Evolutionary conservation across 164 flowering plant genomes (phyloP).

Genomic region (Magnolia sinica): DNA sequence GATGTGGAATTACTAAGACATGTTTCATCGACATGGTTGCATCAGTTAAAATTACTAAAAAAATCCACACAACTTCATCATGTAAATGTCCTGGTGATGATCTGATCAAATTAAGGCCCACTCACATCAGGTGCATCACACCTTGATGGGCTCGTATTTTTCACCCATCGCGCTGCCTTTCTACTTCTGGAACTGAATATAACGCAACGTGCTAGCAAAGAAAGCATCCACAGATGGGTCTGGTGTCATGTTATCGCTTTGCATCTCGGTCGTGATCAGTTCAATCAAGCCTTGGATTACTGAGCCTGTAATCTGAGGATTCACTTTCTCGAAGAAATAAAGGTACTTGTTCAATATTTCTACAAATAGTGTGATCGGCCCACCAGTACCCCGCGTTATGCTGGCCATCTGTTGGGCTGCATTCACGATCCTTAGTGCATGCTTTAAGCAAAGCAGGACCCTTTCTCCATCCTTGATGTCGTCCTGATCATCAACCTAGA

Average conservation of each 20-base stretch:
- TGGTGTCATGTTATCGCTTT: constrained; percentile 52
- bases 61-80: background rate
- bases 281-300: constrained; percentile 75
- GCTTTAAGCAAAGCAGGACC: constrained; percentile 92
- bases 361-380: constrained; percentile 78
- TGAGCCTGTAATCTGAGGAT: constrained; percentile 69
- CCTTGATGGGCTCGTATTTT: constrained; percentile 70
- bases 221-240: constrained; percentile 79
- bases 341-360: constrained; percentile 97
- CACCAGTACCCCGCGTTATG: constrained; percentile 80
- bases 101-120: background rate
- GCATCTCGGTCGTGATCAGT: constrained; percentile 77
- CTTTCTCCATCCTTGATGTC: constrained; percentile 95
- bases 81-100: background rate
- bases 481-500: constrained; percentile 95
- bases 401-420: constrained; percentile 96
- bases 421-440: constrained; percentile 91
- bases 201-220: constrained; percentile 77
- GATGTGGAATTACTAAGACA: too few relatives aligned
- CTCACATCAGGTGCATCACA: constrained; percentile 23
- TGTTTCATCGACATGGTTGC: too few relatives aligned
- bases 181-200: constrained; percentile 87
- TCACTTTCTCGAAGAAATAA: constrained; percentile 91
- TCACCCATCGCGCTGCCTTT: constrained; percentile 90
- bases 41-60: too few relatives aligned